Base-by-base conservation (phyloP, 169 alveolate species). In the Cryptosporidium sp. region DNA sequence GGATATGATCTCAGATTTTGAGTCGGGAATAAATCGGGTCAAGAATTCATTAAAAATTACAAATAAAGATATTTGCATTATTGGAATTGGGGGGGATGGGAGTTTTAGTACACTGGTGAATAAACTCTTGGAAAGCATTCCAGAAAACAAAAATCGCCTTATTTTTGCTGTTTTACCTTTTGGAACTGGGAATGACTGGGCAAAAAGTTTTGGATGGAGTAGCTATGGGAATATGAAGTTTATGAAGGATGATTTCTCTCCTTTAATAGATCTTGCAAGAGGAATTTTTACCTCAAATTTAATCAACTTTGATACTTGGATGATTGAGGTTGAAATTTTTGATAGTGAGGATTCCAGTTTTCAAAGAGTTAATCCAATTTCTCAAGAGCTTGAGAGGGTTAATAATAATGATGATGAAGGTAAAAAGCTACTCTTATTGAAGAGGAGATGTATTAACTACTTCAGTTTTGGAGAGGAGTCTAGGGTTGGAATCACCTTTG, bases 391-490 rank as follows among this genome's bases (percentile, higher is more conserved):
- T 12, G 70, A 42, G 21, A 37, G 18, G 60, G 23, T 80, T 12
- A 53, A 71, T 29, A 21, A 23, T 26, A 73, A 6, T 33, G 37
- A 26, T 31, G 53, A 29, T 31, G 39, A 51, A 31, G 37, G 14
- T 5, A 37, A 73, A 12, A 73, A 73, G 29, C 33, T 73, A 21
- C 56, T 73, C 8, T 10, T 31, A 73, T n/a, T 73, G 37, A 80
- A 37, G 60, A 60, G 62, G 18, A 80, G 89, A 80, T 80, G 75
- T 80, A n/a, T 80, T 23, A 80, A 80, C 29, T 80, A 80, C 29
- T 60, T 80, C 62, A 80, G 89, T 26, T 80, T 80, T 80, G 89
- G 89, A 26, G 89, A 80, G 51, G 89, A 65, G 26, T 80, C 75
- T 44, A 51, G 75, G 23, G 89, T 80, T 23, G 75, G 89, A 10